Conservation (phyloP, 495 filamentous ascomycete species). For the Tuber magnatum region DNA sequence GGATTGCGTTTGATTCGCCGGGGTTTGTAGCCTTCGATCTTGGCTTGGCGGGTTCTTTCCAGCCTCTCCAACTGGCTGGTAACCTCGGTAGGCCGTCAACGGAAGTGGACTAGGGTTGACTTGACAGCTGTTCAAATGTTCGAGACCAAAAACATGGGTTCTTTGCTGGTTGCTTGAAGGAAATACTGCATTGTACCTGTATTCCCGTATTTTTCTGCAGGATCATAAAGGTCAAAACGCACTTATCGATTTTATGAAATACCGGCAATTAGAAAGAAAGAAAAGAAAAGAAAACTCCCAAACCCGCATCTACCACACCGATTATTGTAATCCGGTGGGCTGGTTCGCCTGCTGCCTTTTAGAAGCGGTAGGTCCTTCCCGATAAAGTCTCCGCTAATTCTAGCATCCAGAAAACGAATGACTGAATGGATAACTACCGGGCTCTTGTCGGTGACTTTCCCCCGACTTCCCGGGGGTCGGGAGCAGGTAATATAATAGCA, state of each 20-base stretch:
- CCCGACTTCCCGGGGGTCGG: neutral
- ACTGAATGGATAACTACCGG: neutral
- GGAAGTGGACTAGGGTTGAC: neutral
- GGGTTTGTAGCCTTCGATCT: neutral
- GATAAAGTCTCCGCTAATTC: neutral
- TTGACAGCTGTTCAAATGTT: slow-evolving; percentile 4
- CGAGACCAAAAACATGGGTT: neutral
- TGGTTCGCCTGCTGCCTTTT: neutral
- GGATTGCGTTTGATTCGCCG: neutral
- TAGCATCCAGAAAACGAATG: neutral
- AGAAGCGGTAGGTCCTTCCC: neutral
- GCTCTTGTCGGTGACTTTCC: neutral
- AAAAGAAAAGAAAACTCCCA: neutral
- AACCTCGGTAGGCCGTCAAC: neutral
- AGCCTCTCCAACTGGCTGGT: neutral
- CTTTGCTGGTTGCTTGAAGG: neutral
- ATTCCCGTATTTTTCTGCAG: neutral
- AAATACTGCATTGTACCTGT: neutral
- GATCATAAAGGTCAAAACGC: slow-evolving; percentile 5
- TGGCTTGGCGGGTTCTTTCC: neutral
- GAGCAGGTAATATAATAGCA: neutral
- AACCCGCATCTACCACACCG: neutral
- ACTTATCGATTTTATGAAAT: neutral
- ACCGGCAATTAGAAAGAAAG: neutral
- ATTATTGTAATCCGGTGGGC: neutral